Conservation (phyloP, 78 protist genomes). For the Dictyostelium intermedium region DNA sequence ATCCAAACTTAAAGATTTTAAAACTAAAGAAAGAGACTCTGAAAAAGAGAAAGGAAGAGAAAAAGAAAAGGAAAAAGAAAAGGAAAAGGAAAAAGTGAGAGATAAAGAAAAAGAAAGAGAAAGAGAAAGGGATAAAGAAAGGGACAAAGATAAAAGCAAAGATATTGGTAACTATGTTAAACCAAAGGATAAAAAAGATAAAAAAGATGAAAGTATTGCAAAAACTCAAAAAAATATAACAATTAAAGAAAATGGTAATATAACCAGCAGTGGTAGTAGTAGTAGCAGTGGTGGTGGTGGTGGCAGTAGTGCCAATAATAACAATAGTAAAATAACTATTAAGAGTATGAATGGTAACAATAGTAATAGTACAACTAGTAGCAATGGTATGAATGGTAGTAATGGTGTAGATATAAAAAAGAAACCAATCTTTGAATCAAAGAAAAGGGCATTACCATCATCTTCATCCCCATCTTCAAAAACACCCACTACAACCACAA, state of each 20-base stretch:
- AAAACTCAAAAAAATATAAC: background rate
- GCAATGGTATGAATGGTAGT: background rate
- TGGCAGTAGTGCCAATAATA: background rate
- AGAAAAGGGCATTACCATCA: background rate
- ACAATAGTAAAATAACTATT: background rate
- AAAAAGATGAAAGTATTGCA: slow-evolving; percentile 6
- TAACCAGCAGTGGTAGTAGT: background rate
- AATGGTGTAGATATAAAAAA: background rate
- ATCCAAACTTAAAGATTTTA: background rate
- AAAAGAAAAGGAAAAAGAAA: background rate
- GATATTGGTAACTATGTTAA: no score
- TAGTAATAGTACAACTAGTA: background rate
- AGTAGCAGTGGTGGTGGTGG: background rate
- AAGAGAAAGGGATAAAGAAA: background rate
- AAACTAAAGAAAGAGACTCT: background rate
- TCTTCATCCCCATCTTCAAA: background rate
- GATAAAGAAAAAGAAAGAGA: background rate
- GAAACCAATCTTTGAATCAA: background rate
- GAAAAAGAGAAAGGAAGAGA: background rate
- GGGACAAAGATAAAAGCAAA: background rate
- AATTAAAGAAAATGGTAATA: slow-evolving; percentile 15
- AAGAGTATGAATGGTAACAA: background rate
- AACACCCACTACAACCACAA: background rate
- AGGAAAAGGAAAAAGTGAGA: background rate
- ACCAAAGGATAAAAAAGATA: background rate